Conservation (phyloP, 805 yeast species). For the Candida hungchunana region DNA sequence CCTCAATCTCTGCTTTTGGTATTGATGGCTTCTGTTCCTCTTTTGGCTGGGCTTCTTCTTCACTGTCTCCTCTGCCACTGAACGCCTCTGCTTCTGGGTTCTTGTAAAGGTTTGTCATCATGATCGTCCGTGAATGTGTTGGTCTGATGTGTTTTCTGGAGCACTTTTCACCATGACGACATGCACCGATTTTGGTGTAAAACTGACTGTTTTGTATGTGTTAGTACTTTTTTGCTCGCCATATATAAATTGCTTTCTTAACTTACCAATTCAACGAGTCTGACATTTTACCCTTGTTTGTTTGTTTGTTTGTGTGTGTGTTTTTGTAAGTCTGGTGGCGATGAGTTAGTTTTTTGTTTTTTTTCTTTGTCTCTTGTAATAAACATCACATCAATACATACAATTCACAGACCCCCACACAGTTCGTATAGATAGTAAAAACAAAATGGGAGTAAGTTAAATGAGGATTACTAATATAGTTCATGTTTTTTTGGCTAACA, state of each 20-base stretch:
- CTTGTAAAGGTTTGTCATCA: constrained; percentile 60
- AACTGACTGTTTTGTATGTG: constrained; percentile 48
- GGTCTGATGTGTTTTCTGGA: constrained; percentile 72
- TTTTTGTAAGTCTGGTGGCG: neutral
- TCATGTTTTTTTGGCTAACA: no score
- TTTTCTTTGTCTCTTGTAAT: neutral
- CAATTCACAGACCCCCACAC: no score
- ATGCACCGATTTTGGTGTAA: constrained; percentile 82
- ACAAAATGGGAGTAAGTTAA: constrained; percentile 13
- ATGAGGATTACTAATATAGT: neutral
- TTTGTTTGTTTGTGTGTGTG: neutral
- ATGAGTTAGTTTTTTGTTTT: neutral
- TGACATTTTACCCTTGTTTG: constrained; percentile 12
- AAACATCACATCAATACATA: no score
- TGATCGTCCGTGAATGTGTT: constrained; percentile 54
- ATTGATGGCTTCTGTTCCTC: constrained; percentile 11
- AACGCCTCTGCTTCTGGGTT: constrained; percentile 44
- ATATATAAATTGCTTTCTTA: no score
- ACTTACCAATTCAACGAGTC: constrained; percentile 22
- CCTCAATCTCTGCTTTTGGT: constrained; percentile 35
- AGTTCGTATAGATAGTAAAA: neutral
- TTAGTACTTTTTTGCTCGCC: no score
- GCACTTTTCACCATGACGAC: constrained; percentile 89
- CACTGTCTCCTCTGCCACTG: constrained; percentile 28
- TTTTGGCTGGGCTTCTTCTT: constrained; percentile 38